A percentile compares a stretch with the other conserved stretches of the same genome.
Evolutionary conservation across 2,329 filamentous ascomycete species (phyloP).

Genomic region (Pestalotiopsis sp.): DNA sequence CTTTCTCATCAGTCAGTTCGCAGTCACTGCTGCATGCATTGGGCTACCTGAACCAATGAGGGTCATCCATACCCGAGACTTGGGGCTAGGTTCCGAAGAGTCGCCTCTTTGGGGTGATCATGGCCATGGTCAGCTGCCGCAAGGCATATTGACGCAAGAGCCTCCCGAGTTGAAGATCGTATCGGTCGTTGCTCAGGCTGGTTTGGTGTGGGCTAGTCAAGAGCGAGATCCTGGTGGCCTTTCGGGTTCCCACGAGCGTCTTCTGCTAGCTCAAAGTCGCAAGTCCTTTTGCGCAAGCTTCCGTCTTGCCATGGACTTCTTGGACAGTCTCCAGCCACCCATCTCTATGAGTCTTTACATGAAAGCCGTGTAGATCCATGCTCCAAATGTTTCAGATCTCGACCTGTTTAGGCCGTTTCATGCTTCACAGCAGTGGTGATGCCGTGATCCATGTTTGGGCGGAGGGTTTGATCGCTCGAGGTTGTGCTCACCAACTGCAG

Average conservation of each 20-base stretch:
- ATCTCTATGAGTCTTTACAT: conserved; percentile 17
- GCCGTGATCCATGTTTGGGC: conserved; percentile 10
- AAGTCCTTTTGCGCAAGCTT: conserved; percentile 40
- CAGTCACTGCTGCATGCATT: conserved; percentile 15
- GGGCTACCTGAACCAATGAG: conserved; percentile 22
- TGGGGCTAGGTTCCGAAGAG: conserved; percentile 21
- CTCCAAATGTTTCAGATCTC: conserved; percentile 27
- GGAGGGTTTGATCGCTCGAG: conserved; percentile 10
- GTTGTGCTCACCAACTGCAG: conserved; percentile 15
- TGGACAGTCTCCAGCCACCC: conserved; percentile 35
- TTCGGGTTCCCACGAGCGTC: conserved; percentile 13
- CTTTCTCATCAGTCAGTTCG: background rate
- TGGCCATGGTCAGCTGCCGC: background rate
- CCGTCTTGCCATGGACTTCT: conserved; percentile 34
- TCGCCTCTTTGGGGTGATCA: conserved; percentile 12
- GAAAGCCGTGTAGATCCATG: conserved; percentile 25
- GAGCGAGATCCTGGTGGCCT: conserved; percentile 15
- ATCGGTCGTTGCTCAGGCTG: conserved; percentile 31
- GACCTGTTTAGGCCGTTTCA: conserved; percentile 20
- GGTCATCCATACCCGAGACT: conserved; percentile 26
- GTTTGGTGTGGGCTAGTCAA: conserved; percentile 27
- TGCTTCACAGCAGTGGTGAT: conserved; percentile 20
- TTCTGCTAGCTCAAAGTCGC: background rate
- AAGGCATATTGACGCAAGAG: background rate
- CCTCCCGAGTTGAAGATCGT: conserved; percentile 7